These are phyloP conservation scores for Cenchrus fungigraminus DNA, from an alignment of 176 grass and related monocot genomes.

Conservation along the genomic window DNA sequence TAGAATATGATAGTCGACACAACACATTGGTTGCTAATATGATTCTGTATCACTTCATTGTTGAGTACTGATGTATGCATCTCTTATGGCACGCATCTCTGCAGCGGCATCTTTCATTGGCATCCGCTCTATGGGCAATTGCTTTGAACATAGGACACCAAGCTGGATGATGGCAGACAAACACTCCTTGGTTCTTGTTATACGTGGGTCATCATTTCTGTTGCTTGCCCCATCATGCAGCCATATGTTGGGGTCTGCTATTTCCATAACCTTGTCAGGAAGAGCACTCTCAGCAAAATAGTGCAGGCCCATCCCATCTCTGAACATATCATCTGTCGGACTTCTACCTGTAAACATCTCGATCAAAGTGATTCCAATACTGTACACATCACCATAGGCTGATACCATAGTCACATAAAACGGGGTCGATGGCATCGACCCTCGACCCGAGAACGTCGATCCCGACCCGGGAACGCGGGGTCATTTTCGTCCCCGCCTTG, in stretches of 20 bases:
- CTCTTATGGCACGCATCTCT: conserved; percentile 41
- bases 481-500: too few relatives aligned
- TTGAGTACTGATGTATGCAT: conserved; percentile 24
- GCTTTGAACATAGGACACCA: conserved; percentile 33
- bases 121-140: neutral
- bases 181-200: conserved; percentile 15
- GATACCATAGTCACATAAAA: neutral
- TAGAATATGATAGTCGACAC: neutral
- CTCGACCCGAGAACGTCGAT: too few relatives aligned
- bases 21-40: neutral
- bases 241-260: conserved; percentile 14
- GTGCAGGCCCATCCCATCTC: neutral
- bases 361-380: conserved; percentile 13
- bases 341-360: conserved; percentile 17
- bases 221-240: neutral
- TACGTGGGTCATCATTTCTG: conserved; percentile 1
- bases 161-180: conserved; percentile 22
- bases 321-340: conserved; percentile 21
- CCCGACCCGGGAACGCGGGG: too few relatives aligned
- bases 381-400: conserved; percentile 12
- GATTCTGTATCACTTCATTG: neutral
- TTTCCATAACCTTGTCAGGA: neutral
- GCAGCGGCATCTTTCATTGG: neutral
- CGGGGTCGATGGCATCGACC: too few relatives aligned
- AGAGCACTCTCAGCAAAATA: neutral